phyloP scores from a whole-genome alignment of 306 rosid species.

The cucumber (Cucumis sativus) region Cucumber_9930_V3 NC_026659.2:27068001-27068500 shows the following conservation, averaged over 20 bases:
- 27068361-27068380: neutral
- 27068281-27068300: neutral
- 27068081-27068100: neutral
- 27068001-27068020: slow-evolving; percentile 93
- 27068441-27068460: neutral
- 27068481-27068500: slow-evolving; percentile 87
- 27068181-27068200: neutral
- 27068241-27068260: neutral
- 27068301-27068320: neutral
- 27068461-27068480: slow-evolving; percentile 46
- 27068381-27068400: neutral
- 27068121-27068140: neutral
- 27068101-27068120: neutral
- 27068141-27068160: neutral
- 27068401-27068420: neutral
- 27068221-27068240: neutral
- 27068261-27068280: neutral
- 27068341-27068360: neutral
- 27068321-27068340: neutral
- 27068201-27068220: neutral
- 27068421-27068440: neutral
- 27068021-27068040: slow-evolving; percentile 93
- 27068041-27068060: slow-evolving; percentile 73
- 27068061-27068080: slow-evolving; percentile 99
- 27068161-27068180: neutral